Evolutionary conservation across 2,329 filamentous ascomycete species (phyloP), one percentile per base, ranked within the genome.

Genomic region (Hirsutella thompsonii): DNA sequence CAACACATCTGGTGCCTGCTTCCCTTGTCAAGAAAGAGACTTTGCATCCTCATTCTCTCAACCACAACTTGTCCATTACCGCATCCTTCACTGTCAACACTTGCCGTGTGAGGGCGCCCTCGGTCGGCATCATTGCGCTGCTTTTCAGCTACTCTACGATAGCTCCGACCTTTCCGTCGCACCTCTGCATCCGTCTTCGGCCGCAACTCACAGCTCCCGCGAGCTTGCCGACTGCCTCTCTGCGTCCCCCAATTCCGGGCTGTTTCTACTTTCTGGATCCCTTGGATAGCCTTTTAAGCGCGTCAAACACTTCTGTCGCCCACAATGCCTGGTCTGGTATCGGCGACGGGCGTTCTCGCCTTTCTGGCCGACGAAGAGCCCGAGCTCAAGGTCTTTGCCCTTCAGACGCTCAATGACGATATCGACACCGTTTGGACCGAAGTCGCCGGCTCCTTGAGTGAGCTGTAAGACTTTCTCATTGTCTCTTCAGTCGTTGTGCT

Each of bases 401-500:
- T 98, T 51, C 85, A 94, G 68, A 89, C 86, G 51, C 77, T 98
- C 56, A 94, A 98, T 66, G 84, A 92, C 54, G 85, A 96, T 58
- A 94, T 98, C 55, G 89, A 96, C 63, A 83, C 90, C 48, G 79
- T 98, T 52, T 98, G 92, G 92, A 93, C 89, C 46, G 92, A 98
- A 66, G 89, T 98, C 48, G 90, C 92, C 40, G 86, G 83, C 43
- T 83, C 87, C 44, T 77, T 98, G 56, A 88, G 83, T 57, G 82
- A 94, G 66, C 95, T 98, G 90, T 95, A 74, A 44, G 61, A 54
- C 44, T 42, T 44, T 40, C 43, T 20, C 14, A 6, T 29, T 20
- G 19, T 34, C 21, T 32, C 20, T 8, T 20, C 33, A n/a, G 39
- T 20, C 16, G 33, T 3, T 18, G 23, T 19, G 18, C 35, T 26